Base-by-base conservation (phyloP, 192 early-diverging fungal genomes). In the Coemansia sp. region DNA sequence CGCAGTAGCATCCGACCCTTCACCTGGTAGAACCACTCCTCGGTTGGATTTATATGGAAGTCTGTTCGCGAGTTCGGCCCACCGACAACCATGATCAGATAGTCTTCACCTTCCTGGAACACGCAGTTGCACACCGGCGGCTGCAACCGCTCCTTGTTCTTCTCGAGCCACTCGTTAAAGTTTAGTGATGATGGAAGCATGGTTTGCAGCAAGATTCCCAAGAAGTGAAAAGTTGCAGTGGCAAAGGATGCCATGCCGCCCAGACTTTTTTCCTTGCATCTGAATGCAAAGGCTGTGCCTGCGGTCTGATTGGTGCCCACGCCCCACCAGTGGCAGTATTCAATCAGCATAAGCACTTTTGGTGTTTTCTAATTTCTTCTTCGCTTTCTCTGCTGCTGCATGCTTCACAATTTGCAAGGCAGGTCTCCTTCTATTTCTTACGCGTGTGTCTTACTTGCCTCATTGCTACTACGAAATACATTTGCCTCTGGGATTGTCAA, bases 21-120 rank as follows among this genome's bases (percentile, higher is more conserved):
- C 81, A 93, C 74, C 74, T 97, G 95, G 80, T 89, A 93, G 78
- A 99, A 99, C 92, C 94, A 99, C 68, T 99, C 97, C 85, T 98
- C 97, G 4, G 97, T 99, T 56, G 88, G 85, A 79, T 99, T 99
- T 62, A 97, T 78, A 68, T 99, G 97, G 79, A 93, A 99, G 82
- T 99, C 97, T 18, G 93, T 96, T 26, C 97, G 87, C 52, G 86
- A 85, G 78, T 99, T 99, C 32, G 97, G 97, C 3, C 92, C 93
- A 9, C 94, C 96, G 5, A 98, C 89, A 2, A 87, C 89, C 94
- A 96, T 95, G 55, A 99, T 86, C 56, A 88, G 91, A 69, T 90
- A 95, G 76, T 96, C 94, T 1, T 79, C 65, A 23, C 88, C 85
- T 48, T 90, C 87, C 62, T 89, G 89, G 27, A 99, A 82, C 67